These are phyloP conservation scores for Eugenia klotzschiana DNA, from an alignment of 441 rosid genomes.

Conservation along the genomic window DNA sequence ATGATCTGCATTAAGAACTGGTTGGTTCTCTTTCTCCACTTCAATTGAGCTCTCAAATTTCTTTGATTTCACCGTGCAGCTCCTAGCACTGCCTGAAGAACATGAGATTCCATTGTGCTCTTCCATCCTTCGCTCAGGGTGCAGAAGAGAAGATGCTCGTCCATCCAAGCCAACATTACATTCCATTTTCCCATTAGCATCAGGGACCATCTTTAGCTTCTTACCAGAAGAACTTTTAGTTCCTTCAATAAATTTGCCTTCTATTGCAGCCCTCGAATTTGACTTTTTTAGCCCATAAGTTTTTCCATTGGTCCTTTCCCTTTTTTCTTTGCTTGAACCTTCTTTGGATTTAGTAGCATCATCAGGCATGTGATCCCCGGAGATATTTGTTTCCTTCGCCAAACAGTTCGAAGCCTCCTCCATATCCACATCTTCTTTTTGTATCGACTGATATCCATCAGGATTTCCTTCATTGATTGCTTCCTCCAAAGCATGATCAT, in stretches of 20 bases:
- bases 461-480: conserved; percentile 9
- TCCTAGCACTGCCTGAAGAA: conserved; percentile 8
- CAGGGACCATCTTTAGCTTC: conserved; percentile 11
- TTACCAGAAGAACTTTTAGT: conserved; percentile 4
- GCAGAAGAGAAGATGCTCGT: background rate
- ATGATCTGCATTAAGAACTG: conserved; percentile 14
- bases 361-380: conserved; percentile 2
- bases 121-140: conserved; percentile 4
- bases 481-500: conserved; percentile 10
- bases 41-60: conserved; percentile 11
- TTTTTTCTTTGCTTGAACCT: conserved; percentile 3
- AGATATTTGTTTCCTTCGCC: background rate
- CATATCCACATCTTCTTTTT: conserved; percentile 4
- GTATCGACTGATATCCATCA: conserved; percentile 5
- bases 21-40: conserved; percentile 36
- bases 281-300: background rate
- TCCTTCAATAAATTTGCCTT: background rate
- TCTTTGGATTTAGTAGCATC: conserved; percentile 1
- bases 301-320: conserved; percentile 2
- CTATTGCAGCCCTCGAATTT: background rate
- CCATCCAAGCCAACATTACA: background rate
- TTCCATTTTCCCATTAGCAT: background rate
- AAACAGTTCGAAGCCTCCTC: conserved; percentile 7
- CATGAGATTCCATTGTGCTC: conserved; percentile 7
- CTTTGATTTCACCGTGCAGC: background rate